Conservation (phyloP, 345 rosid species). For the Noccaea caerulescens region DNA sequence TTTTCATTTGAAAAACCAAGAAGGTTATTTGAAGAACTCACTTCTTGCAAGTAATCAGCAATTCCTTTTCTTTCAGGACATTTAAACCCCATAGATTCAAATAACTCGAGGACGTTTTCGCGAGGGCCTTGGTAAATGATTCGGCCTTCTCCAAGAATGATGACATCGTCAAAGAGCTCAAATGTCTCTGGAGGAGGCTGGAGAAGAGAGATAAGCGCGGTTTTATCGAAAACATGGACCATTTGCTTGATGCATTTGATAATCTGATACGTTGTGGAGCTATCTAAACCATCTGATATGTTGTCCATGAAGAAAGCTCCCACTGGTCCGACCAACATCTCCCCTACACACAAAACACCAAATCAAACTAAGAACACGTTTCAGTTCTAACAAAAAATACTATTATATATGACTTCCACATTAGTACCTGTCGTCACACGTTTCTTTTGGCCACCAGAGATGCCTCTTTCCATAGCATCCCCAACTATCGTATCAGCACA, state of each 20-base stretch:
- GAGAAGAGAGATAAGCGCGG: slow-evolving; percentile 74
- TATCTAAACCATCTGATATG: slow-evolving; percentile 80
- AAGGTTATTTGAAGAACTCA: slow-evolving; percentile 35
- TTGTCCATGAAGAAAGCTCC: slow-evolving; percentile 78
- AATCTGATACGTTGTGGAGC: slow-evolving; percentile 75
- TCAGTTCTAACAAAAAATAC: neutral
- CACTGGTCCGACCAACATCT: slow-evolving; percentile 75
- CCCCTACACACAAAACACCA: slow-evolving; percentile 49
- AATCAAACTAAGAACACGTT: neutral
- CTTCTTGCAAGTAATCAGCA: slow-evolving; percentile 87
- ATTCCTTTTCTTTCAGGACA: slow-evolving; percentile 79
- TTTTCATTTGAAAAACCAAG: neutral
- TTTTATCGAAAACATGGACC: slow-evolving; percentile 58
- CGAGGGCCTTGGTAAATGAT: slow-evolving; percentile 76
- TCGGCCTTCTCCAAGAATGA: slow-evolving; percentile 69
- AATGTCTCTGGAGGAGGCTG: slow-evolving; percentile 87
- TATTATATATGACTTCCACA: neutral
- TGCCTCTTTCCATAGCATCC: slow-evolving; percentile 63
- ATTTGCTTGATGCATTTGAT: slow-evolving; percentile 63
- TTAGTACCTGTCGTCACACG: slow-evolving; percentile 69
- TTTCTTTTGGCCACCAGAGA: slow-evolving; percentile 75
- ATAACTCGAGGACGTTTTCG: slow-evolving; percentile 58
- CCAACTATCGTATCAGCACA: slow-evolving; percentile 76
- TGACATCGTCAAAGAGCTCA: slow-evolving; percentile 71
- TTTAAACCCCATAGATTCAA: slow-evolving; percentile 65